Evolutionary conservation across 495 filamentous ascomycete genomes (phyloP).

Genomic region (Penicillium herquei): DNA sequence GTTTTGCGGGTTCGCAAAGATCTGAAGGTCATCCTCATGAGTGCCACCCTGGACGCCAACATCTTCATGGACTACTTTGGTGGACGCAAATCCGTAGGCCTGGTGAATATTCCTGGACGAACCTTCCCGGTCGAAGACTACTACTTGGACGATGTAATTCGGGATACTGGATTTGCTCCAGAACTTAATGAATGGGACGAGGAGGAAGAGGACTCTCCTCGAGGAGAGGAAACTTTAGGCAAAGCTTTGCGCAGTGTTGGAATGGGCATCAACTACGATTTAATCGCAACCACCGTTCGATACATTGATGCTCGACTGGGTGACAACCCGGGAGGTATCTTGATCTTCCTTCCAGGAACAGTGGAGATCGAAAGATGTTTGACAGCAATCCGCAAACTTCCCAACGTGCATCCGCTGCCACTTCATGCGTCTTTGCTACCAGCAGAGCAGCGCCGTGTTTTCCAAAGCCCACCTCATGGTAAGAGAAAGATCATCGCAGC

Average conservation of each 20-base stretch:
- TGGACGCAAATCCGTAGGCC: conserved; percentile 61
- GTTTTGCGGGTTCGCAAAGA: conserved; percentile 75
- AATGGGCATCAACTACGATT: conserved; percentile 87
- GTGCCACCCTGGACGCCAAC: conserved; percentile 87
- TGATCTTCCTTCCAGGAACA: conserved; percentile 87
- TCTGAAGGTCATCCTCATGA: conserved; percentile 95
- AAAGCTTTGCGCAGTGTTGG: conserved; percentile 71
- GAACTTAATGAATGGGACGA: conserved; percentile 35
- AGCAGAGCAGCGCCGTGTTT: conserved; percentile 82
- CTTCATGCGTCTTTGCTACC: conserved; percentile 90
- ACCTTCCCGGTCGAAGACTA: conserved; percentile 89
- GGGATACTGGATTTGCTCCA: conserved; percentile 68
- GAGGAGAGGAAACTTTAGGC: conserved; percentile 51
- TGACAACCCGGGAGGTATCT: conserved; percentile 72
- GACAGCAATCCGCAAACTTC: conserved; percentile 63
- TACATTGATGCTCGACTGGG: conserved; percentile 75
- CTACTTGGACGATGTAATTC: conserved; percentile 86
- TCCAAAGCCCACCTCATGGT: conserved; percentile 69
- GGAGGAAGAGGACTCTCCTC: conserved; percentile 36
- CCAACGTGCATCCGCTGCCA: conserved; percentile 75
- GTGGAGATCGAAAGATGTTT: conserved; percentile 85
- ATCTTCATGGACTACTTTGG: conserved; percentile 86
- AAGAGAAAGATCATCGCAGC: conserved; percentile 90
- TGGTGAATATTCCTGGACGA: conserved; percentile 82
- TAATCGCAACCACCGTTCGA: conserved; percentile 74